Percentiles rank a stretch among this genome's conserved stretches.
Evolutionary conservation across 1,284 basidiomycete genomes (phyloP).

Genomic region (Sanguinoderma infundibulare): DNA sequence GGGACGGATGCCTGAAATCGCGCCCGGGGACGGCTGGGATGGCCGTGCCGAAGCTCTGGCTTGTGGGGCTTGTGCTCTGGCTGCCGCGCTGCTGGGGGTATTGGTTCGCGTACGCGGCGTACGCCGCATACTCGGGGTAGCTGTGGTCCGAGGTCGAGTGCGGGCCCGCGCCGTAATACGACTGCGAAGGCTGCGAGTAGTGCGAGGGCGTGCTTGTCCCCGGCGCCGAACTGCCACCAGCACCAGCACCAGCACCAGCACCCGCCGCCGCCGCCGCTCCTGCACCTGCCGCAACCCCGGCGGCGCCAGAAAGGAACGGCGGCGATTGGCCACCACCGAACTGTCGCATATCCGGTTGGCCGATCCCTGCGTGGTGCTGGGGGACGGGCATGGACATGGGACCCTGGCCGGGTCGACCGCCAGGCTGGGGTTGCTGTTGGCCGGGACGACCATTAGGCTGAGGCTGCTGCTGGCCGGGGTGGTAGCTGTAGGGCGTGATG

Average conservation of each 20-base stretch:
- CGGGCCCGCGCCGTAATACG: conserved; percentile 23
- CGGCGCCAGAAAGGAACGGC: conserved; percentile 28
- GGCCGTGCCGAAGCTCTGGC: conserved; percentile 12
- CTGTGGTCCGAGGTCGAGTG: conserved; percentile 17
- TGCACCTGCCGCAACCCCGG: conserved; percentile 26
- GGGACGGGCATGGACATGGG: conserved; percentile 8
- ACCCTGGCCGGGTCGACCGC: background rate
- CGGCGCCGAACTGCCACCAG: conserved; percentile 3
- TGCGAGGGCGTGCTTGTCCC: conserved; percentile 16
- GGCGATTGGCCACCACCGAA: conserved; percentile 30
- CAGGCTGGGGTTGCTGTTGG: too few relatives aligned
- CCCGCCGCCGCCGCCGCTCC: background rate
- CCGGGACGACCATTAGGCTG: background rate
- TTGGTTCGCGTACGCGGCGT: conserved; percentile 29
- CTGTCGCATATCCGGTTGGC: conserved; percentile 31
- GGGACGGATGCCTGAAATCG: conserved; percentile 33
- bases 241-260: background rate
- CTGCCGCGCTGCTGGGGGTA: conserved; percentile 19
- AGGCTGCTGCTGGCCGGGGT: conserved; percentile 12
- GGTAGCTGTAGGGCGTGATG: conserved; percentile 40
- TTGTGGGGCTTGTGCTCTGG: conserved; percentile 16
- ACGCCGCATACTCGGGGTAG: conserved; percentile 32
- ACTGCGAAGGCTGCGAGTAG: conserved; percentile 28
- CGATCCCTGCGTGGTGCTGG: background rate
- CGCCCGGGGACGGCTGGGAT: conserved; percentile 16